phyloP scores from a whole-genome alignment of 495 filamentous ascomycete genomes.

The Beverwykella pulmonaria region DNA sequence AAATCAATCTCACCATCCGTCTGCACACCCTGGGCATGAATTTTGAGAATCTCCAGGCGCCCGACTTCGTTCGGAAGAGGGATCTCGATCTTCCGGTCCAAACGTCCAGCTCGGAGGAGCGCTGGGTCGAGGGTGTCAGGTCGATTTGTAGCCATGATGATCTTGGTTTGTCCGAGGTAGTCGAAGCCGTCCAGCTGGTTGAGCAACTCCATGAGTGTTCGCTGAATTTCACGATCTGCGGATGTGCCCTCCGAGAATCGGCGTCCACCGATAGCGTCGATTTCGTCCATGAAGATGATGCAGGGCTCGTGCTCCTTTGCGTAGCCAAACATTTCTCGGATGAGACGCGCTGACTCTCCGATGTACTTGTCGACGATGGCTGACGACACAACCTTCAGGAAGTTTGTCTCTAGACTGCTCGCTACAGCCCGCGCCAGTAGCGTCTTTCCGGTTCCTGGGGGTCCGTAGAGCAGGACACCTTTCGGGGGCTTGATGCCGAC shows the following conservation, averaged over 20 bases:
- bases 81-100: constrained; percentile 99
- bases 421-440: constrained; percentile 93
- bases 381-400: constrained; percentile 98
- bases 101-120: constrained; percentile 85
- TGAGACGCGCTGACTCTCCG: constrained; percentile 94
- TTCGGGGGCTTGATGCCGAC: constrained; percentile 99
- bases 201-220: constrained; percentile 97
- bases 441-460: constrained; percentile 96
- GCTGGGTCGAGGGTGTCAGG: constrained; percentile 98
- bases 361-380: constrained; percentile 99
- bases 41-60: constrained; percentile 97
- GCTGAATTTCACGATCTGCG: constrained; percentile 97
- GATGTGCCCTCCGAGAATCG: constrained; percentile 98
- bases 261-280: constrained; percentile 97
- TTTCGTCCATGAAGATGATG: constrained; percentile 99
- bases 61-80: constrained; percentile 99
- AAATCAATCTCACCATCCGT: constrained; percentile 97
- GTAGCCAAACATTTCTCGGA: constrained; percentile 99
- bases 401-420: constrained; percentile 97
- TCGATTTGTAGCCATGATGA: constrained; percentile 99
- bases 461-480: constrained; percentile 96
- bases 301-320: constrained; percentile 99
- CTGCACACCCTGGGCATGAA: constrained; percentile 83
- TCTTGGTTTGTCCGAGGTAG: constrained; percentile 99
- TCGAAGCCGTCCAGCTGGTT: constrained; percentile 99